Conservation (phyloP, 371 early-diverging fungal genomes). For the Synchytrium microbalum region DNA sequence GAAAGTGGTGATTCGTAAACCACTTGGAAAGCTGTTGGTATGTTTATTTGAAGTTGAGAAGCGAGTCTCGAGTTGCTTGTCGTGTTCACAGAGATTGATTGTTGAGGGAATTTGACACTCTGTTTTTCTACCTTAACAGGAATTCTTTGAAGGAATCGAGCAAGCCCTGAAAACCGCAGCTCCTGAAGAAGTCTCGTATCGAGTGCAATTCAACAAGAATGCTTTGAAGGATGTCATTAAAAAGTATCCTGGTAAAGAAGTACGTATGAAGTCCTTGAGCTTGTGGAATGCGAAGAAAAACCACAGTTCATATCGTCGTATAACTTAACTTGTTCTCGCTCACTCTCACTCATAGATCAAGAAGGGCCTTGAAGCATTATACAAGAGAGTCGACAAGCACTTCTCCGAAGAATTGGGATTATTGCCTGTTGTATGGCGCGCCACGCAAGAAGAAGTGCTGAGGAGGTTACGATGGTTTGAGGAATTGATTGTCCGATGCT, state of each 20-base stretch:
- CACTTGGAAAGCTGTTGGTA: conserved; percentile 77
- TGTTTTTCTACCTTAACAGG: no score
- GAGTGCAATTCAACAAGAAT: conserved; percentile 75
- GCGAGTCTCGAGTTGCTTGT: no score
- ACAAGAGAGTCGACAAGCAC: conserved; percentile 89
- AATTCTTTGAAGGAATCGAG: conserved; percentile 93
- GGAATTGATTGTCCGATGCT: conserved; percentile 69
- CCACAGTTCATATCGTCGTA: no score
- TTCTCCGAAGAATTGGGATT: conserved; percentile 64
- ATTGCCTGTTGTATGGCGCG: conserved; percentile 84
- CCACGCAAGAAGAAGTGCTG: conserved; percentile 81
- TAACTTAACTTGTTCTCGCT: no score
- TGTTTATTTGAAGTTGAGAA: neutral
- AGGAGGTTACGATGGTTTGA: conserved; percentile 74
- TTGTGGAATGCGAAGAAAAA: conserved; percentile 5
- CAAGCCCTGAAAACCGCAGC: conserved; percentile 62
- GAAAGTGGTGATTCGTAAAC: conserved; percentile 75
- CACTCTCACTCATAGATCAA: conserved; percentile 41
- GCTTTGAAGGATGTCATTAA: conserved; percentile 77
- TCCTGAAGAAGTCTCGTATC: conserved; percentile 78
- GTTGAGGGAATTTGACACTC: neutral
- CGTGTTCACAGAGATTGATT: no score
- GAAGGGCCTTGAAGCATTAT: conserved; percentile 70
- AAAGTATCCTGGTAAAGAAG: conserved; percentile 75
- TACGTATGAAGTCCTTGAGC: conserved; percentile 32